phyloP scores from a whole-genome alignment of 169 alveolate genomes.

The Cryptosporidium tyzzeri region DNA sequence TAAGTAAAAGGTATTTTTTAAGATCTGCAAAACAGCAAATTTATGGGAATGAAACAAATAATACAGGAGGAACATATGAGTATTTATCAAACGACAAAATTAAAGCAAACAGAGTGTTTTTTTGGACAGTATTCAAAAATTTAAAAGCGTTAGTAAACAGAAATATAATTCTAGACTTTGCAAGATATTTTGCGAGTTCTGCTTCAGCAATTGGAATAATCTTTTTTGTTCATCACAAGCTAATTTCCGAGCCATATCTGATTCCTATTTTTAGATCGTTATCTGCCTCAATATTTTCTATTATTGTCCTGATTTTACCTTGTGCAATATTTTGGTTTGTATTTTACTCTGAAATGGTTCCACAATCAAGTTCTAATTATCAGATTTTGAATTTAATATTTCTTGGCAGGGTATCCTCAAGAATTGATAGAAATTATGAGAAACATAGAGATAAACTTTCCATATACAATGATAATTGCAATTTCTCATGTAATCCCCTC shows the following conservation, averaged over 20 bases:
- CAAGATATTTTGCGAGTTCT: background rate
- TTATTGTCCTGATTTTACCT: slow-evolving; percentile 30
- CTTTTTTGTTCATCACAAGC: slow-evolving; percentile 5
- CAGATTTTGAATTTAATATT: slow-evolving; percentile 32
- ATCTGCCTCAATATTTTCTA: slow-evolving; percentile 23
- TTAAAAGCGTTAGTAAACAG: background rate
- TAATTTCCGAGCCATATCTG: slow-evolving; percentile 19
- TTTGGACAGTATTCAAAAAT: background rate
- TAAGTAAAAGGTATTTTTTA: slow-evolving; percentile 26
- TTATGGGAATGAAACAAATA: background rate
- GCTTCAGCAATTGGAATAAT: slow-evolving; percentile 33
- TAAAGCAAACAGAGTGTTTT: background rate
- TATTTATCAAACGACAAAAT: background rate
- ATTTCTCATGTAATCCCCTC: slow-evolving; percentile 38
- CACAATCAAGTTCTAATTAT: slow-evolving; percentile 1
- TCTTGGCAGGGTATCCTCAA: slow-evolving; percentile 37
- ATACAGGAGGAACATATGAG: background rate
- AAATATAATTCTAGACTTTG: background rate
- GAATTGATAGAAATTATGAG: slow-evolving; percentile 12
- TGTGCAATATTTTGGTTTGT: slow-evolving; percentile 59
- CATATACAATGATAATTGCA: background rate
- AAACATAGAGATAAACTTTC: slow-evolving; percentile 6
- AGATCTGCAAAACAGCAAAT: slow-evolving; percentile 25
- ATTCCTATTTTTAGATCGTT: slow-evolving; percentile 36
- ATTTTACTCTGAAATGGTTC: slow-evolving; percentile 61